Evolutionary conservation across 345 rosid genomes (phyloP).

Genomic region (Hypericum perforatum): DNA sequence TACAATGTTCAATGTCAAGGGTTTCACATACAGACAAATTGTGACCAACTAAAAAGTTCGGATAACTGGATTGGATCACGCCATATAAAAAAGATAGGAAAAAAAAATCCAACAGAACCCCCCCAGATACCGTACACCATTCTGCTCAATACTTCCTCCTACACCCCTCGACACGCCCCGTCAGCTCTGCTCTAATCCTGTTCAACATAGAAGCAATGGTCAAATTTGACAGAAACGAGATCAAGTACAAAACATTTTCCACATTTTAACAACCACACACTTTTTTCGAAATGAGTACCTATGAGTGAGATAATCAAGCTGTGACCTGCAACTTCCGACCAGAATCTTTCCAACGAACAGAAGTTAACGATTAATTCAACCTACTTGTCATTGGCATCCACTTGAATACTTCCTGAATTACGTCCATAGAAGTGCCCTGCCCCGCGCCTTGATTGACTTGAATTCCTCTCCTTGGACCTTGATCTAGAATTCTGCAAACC

Average conservation of each 20-base stretch:
- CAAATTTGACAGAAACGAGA: too few species aligned
- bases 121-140: constrained; percentile 13
- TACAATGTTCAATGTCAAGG: constrained; percentile 16
- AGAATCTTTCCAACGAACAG: not conserved
- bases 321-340: too few species aligned
- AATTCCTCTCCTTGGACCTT: constrained; percentile 65
- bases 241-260: too few species aligned
- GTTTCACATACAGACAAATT: constrained; percentile 20
- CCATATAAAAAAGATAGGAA: constrained; percentile 13
- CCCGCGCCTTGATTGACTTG: constrained; percentile 45
- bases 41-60: constrained; percentile 22
- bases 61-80: constrained; percentile 14
- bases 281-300: too few species aligned
- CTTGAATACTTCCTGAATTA: constrained; percentile 33
- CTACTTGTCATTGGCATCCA: constrained; percentile 33
- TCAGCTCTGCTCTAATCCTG: too few species aligned
- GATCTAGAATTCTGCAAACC: constrained; percentile 36
- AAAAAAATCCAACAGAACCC: constrained; percentile 14
- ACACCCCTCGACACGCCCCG: constrained; percentile 7
- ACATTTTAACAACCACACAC: too few species aligned
- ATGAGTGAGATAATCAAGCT: too few species aligned
- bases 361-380: constrained; percentile 15
- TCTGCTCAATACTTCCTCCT: not conserved
- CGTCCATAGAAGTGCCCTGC: constrained; percentile 40
- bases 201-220: too few species aligned